A percentile compares a stretch with the other conserved stretches of the same genome.
phyloP scores from a whole-genome alignment of 2,329 filamentous ascomycete genomes.

The Pseudocercospora macadamiae region DNA sequence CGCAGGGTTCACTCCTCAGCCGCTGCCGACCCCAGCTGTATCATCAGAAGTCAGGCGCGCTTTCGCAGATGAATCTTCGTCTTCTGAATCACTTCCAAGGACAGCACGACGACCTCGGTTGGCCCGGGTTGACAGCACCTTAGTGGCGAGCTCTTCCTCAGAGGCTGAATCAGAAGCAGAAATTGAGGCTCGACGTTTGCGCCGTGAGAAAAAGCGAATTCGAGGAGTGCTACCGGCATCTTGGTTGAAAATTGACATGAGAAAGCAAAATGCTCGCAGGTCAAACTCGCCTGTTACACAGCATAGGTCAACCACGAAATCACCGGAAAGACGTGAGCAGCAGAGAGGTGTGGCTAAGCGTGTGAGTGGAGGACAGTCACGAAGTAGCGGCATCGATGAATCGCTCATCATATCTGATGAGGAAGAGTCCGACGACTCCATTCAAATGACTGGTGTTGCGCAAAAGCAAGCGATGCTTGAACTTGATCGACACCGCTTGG shows the following conservation, averaged over 20 bases:
- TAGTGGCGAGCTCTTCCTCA: background rate
- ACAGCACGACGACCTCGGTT: background rate
- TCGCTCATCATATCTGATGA: slow-evolving; percentile 33
- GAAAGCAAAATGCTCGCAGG: slow-evolving; percentile 29
- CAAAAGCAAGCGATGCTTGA: slow-evolving; percentile 20
- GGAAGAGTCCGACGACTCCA: slow-evolving; percentile 20
- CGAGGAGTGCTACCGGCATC: slow-evolving; percentile 55
- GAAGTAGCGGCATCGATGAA: slow-evolving; percentile 9
- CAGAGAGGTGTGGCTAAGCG: slow-evolving; percentile 35
- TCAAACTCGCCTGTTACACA: slow-evolving; percentile 4
- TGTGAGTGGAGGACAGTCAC: slow-evolving; percentile 11
- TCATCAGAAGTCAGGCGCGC: slow-evolving; percentile 32
- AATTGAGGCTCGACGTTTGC: slow-evolving; percentile 32
- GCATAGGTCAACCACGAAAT: slow-evolving; percentile 15
- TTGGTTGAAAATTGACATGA: slow-evolving; percentile 52
- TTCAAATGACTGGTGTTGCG: background rate
- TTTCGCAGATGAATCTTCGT: slow-evolving; percentile 13
- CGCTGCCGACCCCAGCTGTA: slow-evolving; percentile 34
- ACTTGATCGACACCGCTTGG: slow-evolving; percentile 8
- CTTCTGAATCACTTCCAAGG: slow-evolving; percentile 13
- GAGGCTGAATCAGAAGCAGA: slow-evolving; percentile 26
- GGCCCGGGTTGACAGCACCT: background rate
- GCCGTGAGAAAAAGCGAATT: slow-evolving; percentile 45
- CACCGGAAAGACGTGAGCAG: slow-evolving; percentile 22
- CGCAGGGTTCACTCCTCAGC: slow-evolving; percentile 26